These are phyloP conservation scores for Candida yuanshanica DNA, from an alignment of 805 yeast genomes.

Conservation along the genomic window DNA sequence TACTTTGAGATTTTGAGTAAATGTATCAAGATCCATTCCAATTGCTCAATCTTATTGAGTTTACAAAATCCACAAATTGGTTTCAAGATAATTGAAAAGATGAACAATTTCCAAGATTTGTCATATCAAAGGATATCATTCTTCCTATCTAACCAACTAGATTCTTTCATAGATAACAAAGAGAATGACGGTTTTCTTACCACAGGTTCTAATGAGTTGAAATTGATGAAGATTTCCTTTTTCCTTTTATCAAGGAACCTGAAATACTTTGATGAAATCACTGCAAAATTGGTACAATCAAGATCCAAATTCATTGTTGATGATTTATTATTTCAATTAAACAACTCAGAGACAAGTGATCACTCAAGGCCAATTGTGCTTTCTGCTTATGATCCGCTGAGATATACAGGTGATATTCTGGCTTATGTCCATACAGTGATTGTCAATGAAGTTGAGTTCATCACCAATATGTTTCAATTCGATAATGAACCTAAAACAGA, in stretches of 20 bases:
- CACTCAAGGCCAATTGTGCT: conserved; percentile 47
- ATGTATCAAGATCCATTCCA: conserved; percentile 58
- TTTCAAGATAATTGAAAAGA: conserved; percentile 52
- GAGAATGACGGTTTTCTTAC: conserved; percentile 12
- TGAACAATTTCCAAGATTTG: conserved; percentile 43
- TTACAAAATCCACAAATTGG: conserved; percentile 66
- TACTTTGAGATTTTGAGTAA: conserved; percentile 58
- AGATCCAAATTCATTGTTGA: conserved; percentile 58
- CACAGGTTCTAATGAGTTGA: conserved; percentile 10
- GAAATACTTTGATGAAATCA: conserved; percentile 51
- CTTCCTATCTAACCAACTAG: conserved; percentile 31
- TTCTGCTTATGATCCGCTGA: conserved; percentile 71
- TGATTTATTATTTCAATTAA: conserved; percentile 60
- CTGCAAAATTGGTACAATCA: conserved; percentile 59
- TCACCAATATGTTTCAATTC: conserved; percentile 54
- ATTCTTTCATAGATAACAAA: conserved; percentile 8
- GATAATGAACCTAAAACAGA: conserved; percentile 14
- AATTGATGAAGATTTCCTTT: conserved; percentile 28
- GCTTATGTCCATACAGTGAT: conserved; percentile 85
- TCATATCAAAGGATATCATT: conserved; percentile 51
- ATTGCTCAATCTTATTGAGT: conserved; percentile 66
- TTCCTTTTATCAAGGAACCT: conserved; percentile 35
- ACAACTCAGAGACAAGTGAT: conserved; percentile 22
- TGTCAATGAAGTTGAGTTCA: conserved; percentile 80
- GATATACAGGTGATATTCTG: conserved; percentile 80